Conservation (phyloP, 140 eudicot genomes). For the Ambrosia hybrid region DNA sequence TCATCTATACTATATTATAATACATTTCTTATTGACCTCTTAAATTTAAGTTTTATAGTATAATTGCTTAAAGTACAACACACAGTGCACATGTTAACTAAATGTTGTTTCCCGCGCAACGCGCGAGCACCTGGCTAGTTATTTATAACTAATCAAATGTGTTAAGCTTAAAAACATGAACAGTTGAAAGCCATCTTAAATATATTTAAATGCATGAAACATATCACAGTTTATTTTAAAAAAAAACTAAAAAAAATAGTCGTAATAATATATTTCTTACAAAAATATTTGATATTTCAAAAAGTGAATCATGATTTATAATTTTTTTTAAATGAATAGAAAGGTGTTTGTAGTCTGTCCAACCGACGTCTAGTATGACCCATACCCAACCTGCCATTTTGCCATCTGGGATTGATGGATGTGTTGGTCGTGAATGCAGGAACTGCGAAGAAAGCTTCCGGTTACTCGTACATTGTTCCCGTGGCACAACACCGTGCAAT, state of each 20-base stretch:
- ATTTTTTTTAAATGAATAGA: not conserved
- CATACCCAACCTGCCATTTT: not conserved
- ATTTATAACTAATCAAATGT: not conserved
- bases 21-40: too few species aligned
- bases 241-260: not conserved
- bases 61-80: too few species aligned
- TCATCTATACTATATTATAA: too few species aligned
- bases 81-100: too few species aligned
- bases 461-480: conserved; percentile 97
- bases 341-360: not conserved
- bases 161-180: conserved; percentile 5
- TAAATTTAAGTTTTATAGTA: too few species aligned
- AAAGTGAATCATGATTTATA: not conserved
- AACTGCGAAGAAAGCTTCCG: conserved; percentile 96
- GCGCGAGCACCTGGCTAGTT: too few species aligned
- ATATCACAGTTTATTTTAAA: not conserved
- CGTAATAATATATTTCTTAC: not conserved
- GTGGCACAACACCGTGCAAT: conserved; percentile 93
- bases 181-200: not conserved
- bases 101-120: too few species aligned
- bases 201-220: not conserved
- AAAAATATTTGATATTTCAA: not conserved
- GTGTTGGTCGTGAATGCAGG: conserved; percentile 47
- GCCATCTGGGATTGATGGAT: not conserved
- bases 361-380: too few species aligned